Percentiles rank a stretch among this genome's conserved stretches.
phyloP scores from a whole-genome alignment of 2,329 filamentous ascomycete genomes.

The Fusarium euwallaceae region DNA sequence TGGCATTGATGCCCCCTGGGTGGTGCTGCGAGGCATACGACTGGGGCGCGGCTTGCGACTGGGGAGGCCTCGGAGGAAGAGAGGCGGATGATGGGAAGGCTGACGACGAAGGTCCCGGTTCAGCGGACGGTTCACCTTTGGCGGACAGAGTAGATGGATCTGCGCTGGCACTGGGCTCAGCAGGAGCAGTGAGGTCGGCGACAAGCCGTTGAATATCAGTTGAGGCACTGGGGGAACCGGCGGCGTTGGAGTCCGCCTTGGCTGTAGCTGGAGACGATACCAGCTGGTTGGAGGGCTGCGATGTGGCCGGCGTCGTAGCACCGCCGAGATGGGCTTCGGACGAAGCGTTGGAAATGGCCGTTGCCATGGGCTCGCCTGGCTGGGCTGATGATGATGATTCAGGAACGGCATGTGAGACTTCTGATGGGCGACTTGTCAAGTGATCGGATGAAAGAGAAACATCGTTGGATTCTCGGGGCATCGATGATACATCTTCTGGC shows the following conservation, averaged over 20 bases:
- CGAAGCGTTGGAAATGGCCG: constrained; percentile 47
- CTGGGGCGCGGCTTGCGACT: constrained; percentile 54
- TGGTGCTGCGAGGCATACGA: constrained; percentile 56
- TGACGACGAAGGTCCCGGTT: constrained; percentile 47
- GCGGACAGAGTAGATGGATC: constrained; percentile 45
- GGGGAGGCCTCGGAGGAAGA: constrained; percentile 62
- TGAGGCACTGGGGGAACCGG: constrained; percentile 49
- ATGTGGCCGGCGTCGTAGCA: constrained; percentile 33
- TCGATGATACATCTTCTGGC: constrained; percentile 60
- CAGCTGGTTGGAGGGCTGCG: constrained; percentile 42
- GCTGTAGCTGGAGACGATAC: constrained; percentile 44
- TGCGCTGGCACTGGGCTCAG: constrained; percentile 49
- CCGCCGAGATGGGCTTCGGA: constrained; percentile 46
- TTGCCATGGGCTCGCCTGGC: constrained; percentile 41
- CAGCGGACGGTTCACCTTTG: constrained; percentile 44
- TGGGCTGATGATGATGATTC: constrained; percentile 48
- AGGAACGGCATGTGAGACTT: constrained; percentile 50
- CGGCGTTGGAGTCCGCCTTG: constrained; percentile 46
- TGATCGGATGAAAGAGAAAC: constrained; percentile 57
- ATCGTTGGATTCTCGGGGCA: constrained; percentile 58
- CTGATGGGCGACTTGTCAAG: constrained; percentile 51
- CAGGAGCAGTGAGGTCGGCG: constrained; percentile 56
- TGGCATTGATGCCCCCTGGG: constrained; percentile 49
- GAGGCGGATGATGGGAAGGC: constrained; percentile 56
- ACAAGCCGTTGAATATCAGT: constrained; percentile 58